Evolutionary conservation across 2,329 filamentous ascomycete species (phyloP), one percentile per base, ranked within the genome.

Genomic region (Escovopsis sp.): DNA sequence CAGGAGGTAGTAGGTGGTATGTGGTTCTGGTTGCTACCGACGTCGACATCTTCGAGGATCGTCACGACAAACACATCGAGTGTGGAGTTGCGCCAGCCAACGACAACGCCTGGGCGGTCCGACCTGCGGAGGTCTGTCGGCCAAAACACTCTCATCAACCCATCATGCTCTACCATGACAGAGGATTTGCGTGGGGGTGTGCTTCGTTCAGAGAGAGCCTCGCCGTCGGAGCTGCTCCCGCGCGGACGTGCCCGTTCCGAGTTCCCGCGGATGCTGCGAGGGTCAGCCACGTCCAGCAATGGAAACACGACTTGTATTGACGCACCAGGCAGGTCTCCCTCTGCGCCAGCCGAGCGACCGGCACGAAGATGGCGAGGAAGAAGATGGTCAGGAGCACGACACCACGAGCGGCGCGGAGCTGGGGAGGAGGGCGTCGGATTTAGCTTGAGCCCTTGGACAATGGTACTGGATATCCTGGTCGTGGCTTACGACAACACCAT

Each of bases 111-210:
- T 29, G 84, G 74, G 38, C 72, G 67, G 46, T 75, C 72, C 37
- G 78, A 81, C 56, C 68, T 70, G 36, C 72, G 69, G 51, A 84
- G 76, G 61, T 93, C 87, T 51, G 81, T 81, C 50, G 90, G 92
- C 90, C 90, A 98, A 65, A 98, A 96, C 64, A 98, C 78, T 66
- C 90, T 85, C 78, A 96, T 85, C 66, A 96, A 68, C 52, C 83
- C 87, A 83, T 90, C 73, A 68, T 76, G 68, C 62, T 73, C 72
- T 65, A 72, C 65, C 73, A 78, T 78, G 68, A 67, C 70, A 61
- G 53, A 52, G 11, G 47, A 47, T 47, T 47, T 42, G 42, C 49
- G 45, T 47, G 36, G 23, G 18, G 14, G 14, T 7, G 5, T 33
- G 16, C 13, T 33, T 33, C 34, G 45, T 43, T 70, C 72, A 96